Evolutionary conservation across 2,329 filamentous ascomycete genomes (phyloP), one percentile per base, ranked within the genome.

Genomic region (Fusarium xylarioides): DNA sequence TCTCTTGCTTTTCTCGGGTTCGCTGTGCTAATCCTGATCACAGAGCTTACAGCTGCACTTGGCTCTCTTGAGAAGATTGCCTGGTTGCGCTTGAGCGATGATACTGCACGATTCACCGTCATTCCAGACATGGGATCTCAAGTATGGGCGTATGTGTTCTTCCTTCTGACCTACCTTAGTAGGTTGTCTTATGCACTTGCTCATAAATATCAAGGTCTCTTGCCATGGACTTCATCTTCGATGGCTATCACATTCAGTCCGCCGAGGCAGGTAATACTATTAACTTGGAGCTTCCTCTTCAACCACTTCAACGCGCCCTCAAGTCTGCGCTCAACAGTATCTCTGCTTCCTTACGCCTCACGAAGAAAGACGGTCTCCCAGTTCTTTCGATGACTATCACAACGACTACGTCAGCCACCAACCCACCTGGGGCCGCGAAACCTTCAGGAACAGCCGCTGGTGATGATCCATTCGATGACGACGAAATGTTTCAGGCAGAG

Each of bases 81-180:
- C 50, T 97, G 95, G 95, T 88, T 97, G 72, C 93, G 95, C 74
- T 89, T 99, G 38, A 94, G 95, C 83, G 90, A 97, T 83, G 91
- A 95, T 66, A 91, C 92, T 62, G 91, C 95, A 63, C 95, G 95
- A 76, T 97, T 99, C 84, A 98, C 96, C 68, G 93, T 98, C 78
- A 95, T 98, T 70, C 95, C 96, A 2, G 95, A 98, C 80, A 92
- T 93, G 78, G 95, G 96, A 68, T 97, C 94, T 14, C 95, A 98
- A 86, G 95, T 98, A 61, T 99, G 96, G 96, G 94, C 95, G 87
- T 95, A 87, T 80, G 91, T 72, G 16, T 47, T 28, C 30, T 34
- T 63, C n/a, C 19, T 38, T 28, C 18, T 46, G 30, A 43, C 40
- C 40, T 43, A 23, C 21, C 21, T 26, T 26, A 26, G 26, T 42